Conservation (phyloP, 176 grass and related monocot genomes). For the Bothriochloa decipiens region DNA sequence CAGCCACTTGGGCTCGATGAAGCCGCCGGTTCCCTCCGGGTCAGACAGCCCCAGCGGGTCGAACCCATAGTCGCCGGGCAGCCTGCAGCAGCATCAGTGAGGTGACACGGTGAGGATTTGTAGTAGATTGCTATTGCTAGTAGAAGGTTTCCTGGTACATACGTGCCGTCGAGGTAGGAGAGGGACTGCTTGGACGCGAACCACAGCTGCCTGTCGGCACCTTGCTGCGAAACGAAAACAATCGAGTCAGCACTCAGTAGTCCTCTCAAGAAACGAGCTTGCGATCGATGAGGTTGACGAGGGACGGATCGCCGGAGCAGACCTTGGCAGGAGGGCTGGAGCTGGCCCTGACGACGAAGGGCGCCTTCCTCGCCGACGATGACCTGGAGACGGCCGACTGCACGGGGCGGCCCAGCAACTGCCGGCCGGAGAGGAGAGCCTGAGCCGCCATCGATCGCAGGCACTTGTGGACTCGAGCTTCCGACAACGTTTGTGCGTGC, state of each 20-base stretch:
- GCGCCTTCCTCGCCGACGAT: conserved; percentile 46
- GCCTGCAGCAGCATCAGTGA: conserved; percentile 41
- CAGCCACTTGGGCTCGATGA: conserved; percentile 97
- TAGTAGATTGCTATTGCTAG: too few species aligned
- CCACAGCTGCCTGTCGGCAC: conserved; percentile 79
- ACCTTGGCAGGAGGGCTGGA: conserved; percentile 91
- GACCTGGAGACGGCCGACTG: conserved; percentile 57
- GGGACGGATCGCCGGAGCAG: not conserved
- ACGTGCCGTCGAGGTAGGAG: conserved; percentile 89
- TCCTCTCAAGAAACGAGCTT: not conserved
- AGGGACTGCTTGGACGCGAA: conserved; percentile 98
- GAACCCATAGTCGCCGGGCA: conserved; percentile 84
- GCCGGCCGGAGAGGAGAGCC: conserved; percentile 86
- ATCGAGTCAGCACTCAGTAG: not conserved
- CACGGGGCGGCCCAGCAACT: conserved; percentile 68
- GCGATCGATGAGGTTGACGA: not conserved
- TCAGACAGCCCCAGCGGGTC: conserved; percentile 88
- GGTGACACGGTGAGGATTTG: too few species aligned
- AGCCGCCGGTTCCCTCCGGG: conserved; percentile 94
- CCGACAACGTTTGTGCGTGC: not conserved
- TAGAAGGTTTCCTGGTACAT: conserved; percentile 8
- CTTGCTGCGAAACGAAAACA: conserved; percentile 60
- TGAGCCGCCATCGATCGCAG: conserved; percentile 60
- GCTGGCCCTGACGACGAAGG: conserved; percentile 81
- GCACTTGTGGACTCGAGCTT: not conserved